Evolutionary conservation across 768 basidiomycete genomes (phyloP), one percentile per base, ranked within the genome.

Genomic region (Mycena alexandri): DNA sequence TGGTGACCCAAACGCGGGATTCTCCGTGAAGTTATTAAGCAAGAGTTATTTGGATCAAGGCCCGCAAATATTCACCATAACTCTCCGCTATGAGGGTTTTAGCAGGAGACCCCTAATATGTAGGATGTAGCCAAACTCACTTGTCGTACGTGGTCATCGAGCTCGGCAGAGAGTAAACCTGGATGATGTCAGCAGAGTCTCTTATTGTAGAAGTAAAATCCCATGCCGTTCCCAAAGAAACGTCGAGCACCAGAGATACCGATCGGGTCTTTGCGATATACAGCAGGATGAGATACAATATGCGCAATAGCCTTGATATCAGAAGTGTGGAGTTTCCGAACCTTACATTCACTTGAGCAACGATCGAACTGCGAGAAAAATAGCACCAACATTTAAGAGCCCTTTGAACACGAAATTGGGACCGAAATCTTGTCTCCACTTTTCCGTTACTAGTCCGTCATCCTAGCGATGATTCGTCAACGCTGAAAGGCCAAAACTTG

Each of bases 1-100:
- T 1, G 76, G 74, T 2, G 77, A 77, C 5, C 84, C 81, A 52
- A 85, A 85, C 5, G 83, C 82, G 5, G 84, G 84, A 56, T 85
- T 85, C 84, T 83, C 29, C 3, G 42, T 5, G 34, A 29, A 29
- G 29, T 14, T 17, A 44, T 29, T 38, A 34, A 34, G n/a, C 50
- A 34, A 36, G 52, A 44, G 36, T 22, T n/a, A 24, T 19, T 44
- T 17, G 19, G 47, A 38, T 50, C 14, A 29, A 5, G 9, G n/a
- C 5, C n/a, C 11, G 19, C 5, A 42, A 34, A 24, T 19, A 52
- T 21, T 63, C 11, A 55, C 42, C 63, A 64, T 24, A 17, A 64
- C n/a, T 36, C 55, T 56, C 34, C 63, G 41, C 54, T 63, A 29
- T 9, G 19, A 57, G n/a, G 29, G 21, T 4, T 36, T 61, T 41